phyloP scores from a whole-genome alignment of 2,329 filamentous ascomycete species.

The Clarireedia hainanense region DNA sequence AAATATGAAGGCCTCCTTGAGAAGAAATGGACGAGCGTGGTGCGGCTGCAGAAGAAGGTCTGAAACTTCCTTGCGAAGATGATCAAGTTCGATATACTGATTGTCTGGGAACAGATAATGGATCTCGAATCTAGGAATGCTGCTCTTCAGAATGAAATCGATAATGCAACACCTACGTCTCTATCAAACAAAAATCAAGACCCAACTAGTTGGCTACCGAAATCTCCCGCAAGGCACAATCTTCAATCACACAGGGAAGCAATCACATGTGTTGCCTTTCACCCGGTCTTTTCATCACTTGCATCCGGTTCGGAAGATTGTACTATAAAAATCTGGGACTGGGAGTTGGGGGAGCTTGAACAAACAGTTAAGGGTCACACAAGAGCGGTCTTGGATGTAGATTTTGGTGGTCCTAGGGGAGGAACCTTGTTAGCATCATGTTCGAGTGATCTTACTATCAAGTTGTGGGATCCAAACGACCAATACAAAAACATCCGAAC shows the following conservation, averaged over 20 bases:
- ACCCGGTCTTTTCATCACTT: conserved; percentile 82
- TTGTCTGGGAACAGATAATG: conserved; percentile 61
- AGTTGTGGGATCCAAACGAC: conserved; percentile 86
- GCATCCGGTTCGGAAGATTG: conserved; percentile 88
- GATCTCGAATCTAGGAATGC: conserved; percentile 74
- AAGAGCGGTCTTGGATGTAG: conserved; percentile 77
- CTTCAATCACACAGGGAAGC: conserved; percentile 75
- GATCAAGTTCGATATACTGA: conserved; percentile 3
- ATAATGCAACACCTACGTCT: conserved; percentile 69
- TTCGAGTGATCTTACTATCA: conserved; percentile 85
- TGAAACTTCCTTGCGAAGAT: conserved; percentile 14
- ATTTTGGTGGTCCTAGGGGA: conserved; percentile 79
- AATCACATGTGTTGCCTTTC: conserved; percentile 84
- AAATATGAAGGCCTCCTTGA: conserved; percentile 92
- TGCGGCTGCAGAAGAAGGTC: conserved; percentile 92
- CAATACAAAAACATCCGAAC: conserved; percentile 95
- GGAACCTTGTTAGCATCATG: conserved; percentile 61
- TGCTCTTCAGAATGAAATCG: conserved; percentile 72
- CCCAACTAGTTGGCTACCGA: conserved; percentile 79
- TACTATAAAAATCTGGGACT: conserved; percentile 97
- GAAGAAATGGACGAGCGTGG: conserved; percentile 98
- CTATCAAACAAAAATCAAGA: conserved; percentile 76
- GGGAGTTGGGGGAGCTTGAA: conserved; percentile 87
- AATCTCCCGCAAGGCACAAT: conserved; percentile 70
- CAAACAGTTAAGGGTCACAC: conserved; percentile 89